Percentiles rank a stretch among this genome's conserved stretches.
phyloP scores from a whole-genome alignment of 1,139 yeast species.

The Protomyces gravidus region DNA sequence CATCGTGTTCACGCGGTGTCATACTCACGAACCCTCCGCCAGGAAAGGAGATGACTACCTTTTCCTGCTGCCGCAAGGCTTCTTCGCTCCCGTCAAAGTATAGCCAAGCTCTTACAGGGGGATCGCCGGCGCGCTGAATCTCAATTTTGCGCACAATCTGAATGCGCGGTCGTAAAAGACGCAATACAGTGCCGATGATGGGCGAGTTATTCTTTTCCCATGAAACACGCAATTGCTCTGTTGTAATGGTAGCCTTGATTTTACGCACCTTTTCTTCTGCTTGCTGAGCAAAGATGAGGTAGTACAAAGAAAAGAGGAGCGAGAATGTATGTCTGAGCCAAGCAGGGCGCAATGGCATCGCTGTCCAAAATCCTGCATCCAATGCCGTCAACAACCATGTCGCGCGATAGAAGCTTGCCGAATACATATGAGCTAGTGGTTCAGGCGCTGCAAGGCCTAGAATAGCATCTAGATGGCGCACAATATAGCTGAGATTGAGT shows the following conservation, averaged over 20 bases:
- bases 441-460: constrained; percentile 36
- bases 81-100: constrained; percentile 36
- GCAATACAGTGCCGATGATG: constrained; percentile 29
- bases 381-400: constrained; percentile 37
- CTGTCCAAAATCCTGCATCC: constrained; percentile 38
- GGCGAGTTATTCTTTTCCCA: constrained; percentile 37
- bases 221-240: constrained; percentile 35
- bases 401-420: constrained; percentile 35
- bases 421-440: constrained; percentile 35
- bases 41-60: constrained; percentile 34
- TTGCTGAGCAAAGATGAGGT: constrained; percentile 37
- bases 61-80: constrained; percentile 31
- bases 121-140: constrained; percentile 29
- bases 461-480: constrained; percentile 36
- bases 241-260: constrained; percentile 34
- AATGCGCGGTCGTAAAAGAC: constrained; percentile 33
- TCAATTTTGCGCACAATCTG: constrained; percentile 29
- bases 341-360: constrained; percentile 35
- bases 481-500: constrained; percentile 35
- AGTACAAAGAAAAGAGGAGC: constrained; percentile 35
- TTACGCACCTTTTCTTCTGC: constrained; percentile 36
- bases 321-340: constrained; percentile 35
- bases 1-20: constrained; percentile 36
- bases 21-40: constrained; percentile 37
- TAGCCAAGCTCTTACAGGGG: constrained; percentile 32